Base-by-base conservation (phyloP, 2,329 filamentous ascomycete genomes). In the Lecanoromycetidae sp. region DNA sequence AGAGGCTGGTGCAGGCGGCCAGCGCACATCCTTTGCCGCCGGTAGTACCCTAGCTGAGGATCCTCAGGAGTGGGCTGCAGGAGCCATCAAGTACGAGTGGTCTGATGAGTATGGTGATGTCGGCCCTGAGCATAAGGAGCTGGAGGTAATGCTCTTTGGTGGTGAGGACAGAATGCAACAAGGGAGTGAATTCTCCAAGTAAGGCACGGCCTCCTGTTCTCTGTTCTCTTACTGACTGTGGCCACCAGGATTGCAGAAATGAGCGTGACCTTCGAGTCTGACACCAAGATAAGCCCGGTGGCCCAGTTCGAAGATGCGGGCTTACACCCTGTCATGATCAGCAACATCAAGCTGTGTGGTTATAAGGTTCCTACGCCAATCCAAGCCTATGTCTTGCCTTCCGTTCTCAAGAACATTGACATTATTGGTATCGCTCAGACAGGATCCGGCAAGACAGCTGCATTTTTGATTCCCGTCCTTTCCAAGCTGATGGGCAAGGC, bases 361-460 rank as follows among this genome's bases (percentile, higher is more conserved):
- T 96, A 94, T 59, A 62, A 68, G 0, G 59, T 66, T 1, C 87
- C 88, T 0, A 96, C 91, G 0, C 85, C 88, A 0, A 91, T 98
- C 30, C 91, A 98, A 61, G 77, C 78, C 17, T 95, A 85, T 61
- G 80, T 79, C 4, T 77, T 96, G 25, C 87, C 91, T 0, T 80
- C 88, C 0, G 80, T 96, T 35, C 66, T 84, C 19, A 69, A 75
- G 41, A 84, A 84, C 1, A 71, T 84, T 55, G 91, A 98, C 63
- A 71, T 96, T 25, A 85, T 96, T 55, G 88, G 82, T 2, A 79
- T 91, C 57, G 87, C 91, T 7, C 90, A 96, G 66, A 98, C 91
- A 95, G 90, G 91, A 17, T 96, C 90, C 22, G 91, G 91, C 44
- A 98, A 98, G 71, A 98, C 91, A 0, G 90, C 84, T 0, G 88